Evolutionary conservation across 257 asterid genomes (phyloP).

Genomic region (Salvia rosmarinus): DNA sequence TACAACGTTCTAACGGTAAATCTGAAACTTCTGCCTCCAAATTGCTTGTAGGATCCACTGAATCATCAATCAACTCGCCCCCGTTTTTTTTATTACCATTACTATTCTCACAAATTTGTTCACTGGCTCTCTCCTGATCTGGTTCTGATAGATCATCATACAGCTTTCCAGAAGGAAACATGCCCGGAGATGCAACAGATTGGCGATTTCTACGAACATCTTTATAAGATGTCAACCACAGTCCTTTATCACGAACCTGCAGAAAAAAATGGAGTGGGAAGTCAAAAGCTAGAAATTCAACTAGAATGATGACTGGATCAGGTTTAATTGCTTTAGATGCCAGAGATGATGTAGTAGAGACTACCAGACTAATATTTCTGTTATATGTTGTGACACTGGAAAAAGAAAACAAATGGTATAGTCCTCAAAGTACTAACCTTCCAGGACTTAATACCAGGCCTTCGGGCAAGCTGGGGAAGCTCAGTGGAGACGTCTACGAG

Average conservation of each 20-base stretch:
- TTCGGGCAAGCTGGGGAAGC: constrained; percentile 86
- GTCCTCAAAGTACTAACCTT: constrained; percentile 55
- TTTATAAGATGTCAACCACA: constrained; percentile 70
- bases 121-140: constrained; percentile 39
- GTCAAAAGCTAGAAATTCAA: constrained; percentile 25
- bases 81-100: constrained; percentile 43
- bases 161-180: constrained; percentile 89
- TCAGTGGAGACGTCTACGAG: constrained; percentile 83
- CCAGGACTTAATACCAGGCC: constrained; percentile 94
- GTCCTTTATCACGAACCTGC: constrained; percentile 88
- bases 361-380: neutral
- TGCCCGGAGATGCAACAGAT: constrained; percentile 71
- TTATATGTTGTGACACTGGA: constrained; percentile 6
- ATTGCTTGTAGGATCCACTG: constrained; percentile 38
- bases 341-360: neutral
- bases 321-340: constrained; percentile 11
- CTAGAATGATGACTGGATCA: neutral
- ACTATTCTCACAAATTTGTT: constrained; percentile 33
- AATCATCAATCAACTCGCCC: constrained; percentile 38
- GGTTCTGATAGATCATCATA: constrained; percentile 55
- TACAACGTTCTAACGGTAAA: constrained; percentile 87
- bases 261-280: constrained; percentile 28
- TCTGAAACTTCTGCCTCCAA: constrained; percentile 72
- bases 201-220: constrained; percentile 63
- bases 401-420: constrained; percentile 16